A percentile compares a stretch with the other conserved stretches of the same genome.
phyloP scores from a whole-genome alignment of 2,329 filamentous ascomycete genomes.

The Emergomyces africanus region DNA sequence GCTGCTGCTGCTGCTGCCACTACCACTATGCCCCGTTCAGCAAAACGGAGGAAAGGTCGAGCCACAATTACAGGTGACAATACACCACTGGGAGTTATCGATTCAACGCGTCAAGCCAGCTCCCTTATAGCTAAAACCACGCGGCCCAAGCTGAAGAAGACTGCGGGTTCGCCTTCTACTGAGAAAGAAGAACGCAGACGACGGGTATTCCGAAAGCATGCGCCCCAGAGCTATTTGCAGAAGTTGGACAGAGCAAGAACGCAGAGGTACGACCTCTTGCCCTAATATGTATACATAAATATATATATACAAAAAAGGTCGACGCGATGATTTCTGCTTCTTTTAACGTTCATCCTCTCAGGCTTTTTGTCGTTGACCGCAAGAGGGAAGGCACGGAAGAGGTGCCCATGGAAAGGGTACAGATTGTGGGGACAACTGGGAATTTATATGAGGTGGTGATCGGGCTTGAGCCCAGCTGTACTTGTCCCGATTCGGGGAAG shows the following conservation, averaged over 20 bases:
- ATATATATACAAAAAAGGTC: no score
- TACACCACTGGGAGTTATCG: constrained; percentile 9
- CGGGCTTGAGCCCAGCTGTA: constrained; percentile 39
- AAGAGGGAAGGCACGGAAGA: constrained; percentile 32
- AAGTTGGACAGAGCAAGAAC: constrained; percentile 37
- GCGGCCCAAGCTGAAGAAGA: background rate
- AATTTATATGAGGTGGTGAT: constrained; percentile 50
- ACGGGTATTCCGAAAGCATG: constrained; percentile 27
- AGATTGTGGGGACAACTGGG: constrained; percentile 48
- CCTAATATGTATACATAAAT: background rate
- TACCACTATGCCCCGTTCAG: constrained; percentile 3
- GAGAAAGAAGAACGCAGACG: constrained; percentile 27
- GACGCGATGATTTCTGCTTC: background rate
- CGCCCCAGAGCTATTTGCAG: constrained; percentile 35
- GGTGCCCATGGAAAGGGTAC: constrained; percentile 38
- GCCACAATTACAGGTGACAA: background rate
- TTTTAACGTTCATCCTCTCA: constrained; percentile 11
- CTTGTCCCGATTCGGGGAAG: constrained; percentile 41
- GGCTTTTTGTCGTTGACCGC: constrained; percentile 46
- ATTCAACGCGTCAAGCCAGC: constrained; percentile 9
- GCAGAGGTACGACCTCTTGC: constrained; percentile 26
- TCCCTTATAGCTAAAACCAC: background rate
- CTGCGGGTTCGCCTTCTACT: constrained; percentile 7
- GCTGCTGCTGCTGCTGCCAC: background rate
- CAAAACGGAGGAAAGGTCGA: constrained; percentile 7